A percentile compares a stretch with the other conserved stretches of the same genome.
Evolutionary conservation across 768 basidiomycete species (phyloP).

Genomic region (Xanthoconium stramineum): DNA sequence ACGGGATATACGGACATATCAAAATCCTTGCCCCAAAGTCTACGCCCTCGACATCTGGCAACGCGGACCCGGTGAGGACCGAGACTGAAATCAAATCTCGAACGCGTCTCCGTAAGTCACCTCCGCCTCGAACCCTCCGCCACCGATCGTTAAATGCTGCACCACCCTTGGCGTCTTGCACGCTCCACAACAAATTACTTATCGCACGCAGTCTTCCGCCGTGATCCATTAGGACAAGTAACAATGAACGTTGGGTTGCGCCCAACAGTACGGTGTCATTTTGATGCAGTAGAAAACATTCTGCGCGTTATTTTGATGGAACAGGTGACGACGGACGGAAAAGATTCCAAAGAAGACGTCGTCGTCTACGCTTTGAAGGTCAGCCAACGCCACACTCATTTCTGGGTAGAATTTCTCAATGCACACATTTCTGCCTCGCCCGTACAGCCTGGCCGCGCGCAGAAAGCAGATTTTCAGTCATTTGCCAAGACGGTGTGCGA

Average conservation of each 20-base stretch:
- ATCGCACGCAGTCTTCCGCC: conserved; percentile 53
- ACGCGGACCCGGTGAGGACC: not conserved
- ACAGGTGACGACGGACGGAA: conserved; percentile 28
- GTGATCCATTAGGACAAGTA: conserved; percentile 67
- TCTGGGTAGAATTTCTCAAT: not conserved
- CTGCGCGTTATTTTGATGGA: conserved; percentile 57
- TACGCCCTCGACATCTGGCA: not conserved
- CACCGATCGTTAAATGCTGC: conserved; percentile 17
- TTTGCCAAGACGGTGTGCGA: conserved; percentile 47
- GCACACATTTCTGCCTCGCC: not conserved
- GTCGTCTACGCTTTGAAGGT: conserved; percentile 69
- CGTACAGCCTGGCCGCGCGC: conserved; percentile 36
- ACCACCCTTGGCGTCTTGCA: not conserved
- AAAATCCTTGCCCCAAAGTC: conserved; percentile 49
- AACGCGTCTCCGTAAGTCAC: conserved; percentile 32
- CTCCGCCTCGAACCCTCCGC: conserved; percentile 17
- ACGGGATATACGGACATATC: conserved; percentile 58
- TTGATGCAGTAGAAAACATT: conserved; percentile 51
- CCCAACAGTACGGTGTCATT: conserved; percentile 55
- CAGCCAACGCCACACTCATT: conserved; percentile 5
- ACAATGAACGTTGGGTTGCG: conserved; percentile 63
- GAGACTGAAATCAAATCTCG: conserved; percentile 17
- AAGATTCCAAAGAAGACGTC: conserved; percentile 36
- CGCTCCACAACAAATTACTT: not conserved
- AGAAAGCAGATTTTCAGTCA: conserved; percentile 51